Evolutionary conservation across 331 rosid genomes (phyloP).

Genomic region (Phaseolus coccineus): DNA sequence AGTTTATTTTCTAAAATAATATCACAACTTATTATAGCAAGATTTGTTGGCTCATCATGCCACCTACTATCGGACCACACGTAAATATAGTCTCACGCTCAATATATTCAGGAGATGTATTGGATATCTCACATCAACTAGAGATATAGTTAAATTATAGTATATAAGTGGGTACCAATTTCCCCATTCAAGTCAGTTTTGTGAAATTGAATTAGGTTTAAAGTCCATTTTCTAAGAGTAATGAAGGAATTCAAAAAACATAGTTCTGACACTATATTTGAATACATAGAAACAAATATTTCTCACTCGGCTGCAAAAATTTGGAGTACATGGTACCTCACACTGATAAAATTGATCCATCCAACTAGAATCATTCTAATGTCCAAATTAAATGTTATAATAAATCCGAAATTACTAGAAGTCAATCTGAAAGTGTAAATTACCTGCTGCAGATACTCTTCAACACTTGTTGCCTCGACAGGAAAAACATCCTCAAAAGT

Average conservation of each 20-base stretch:
- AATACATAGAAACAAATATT: slow-evolving; percentile 16
- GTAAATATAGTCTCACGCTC: too few species aligned
- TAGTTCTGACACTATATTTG: slow-evolving; percentile 23
- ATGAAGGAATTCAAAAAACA: slow-evolving; percentile 17
- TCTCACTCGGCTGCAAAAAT: slow-evolving; percentile 16
- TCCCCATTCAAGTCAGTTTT: too few species aligned
- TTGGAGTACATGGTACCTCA: not conserved
- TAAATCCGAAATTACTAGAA: not conserved
- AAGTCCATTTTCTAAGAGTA: too few species aligned
- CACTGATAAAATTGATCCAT: slow-evolving; percentile 3
- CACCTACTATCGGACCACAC: too few species aligned
- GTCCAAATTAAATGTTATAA: slow-evolving; percentile 24
- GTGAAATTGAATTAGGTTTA: too few species aligned
- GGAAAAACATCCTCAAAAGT: slow-evolving; percentile 99
- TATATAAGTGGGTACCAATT: too few species aligned
- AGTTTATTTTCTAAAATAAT: too few species aligned
- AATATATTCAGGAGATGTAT: too few species aligned
- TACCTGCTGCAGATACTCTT: slow-evolving; percentile 99
- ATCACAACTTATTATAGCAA: too few species aligned
- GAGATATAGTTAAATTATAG: too few species aligned
- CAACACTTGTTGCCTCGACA: slow-evolving; percentile 93
- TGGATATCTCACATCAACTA: too few species aligned
- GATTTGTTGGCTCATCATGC: too few species aligned
- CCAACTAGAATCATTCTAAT: slow-evolving; percentile 20
- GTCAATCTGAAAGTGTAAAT: slow-evolving; percentile 38